Conservation (phyloP, 83 land plant species). For the Picea engelmannii region DNA sequence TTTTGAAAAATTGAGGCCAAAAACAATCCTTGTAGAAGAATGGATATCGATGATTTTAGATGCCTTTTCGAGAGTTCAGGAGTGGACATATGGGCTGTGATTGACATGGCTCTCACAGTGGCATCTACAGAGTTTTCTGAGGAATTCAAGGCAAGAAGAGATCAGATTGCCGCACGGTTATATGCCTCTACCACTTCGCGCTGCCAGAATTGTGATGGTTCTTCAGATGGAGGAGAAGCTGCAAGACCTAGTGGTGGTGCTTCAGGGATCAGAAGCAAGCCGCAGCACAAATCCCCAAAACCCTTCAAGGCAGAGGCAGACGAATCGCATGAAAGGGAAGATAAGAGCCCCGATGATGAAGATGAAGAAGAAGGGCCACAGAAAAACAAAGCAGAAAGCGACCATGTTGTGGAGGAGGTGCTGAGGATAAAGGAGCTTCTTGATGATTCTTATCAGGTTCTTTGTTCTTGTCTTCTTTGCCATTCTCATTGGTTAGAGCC, state of each 20-base stretch:
- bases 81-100: constrained; percentile 51
- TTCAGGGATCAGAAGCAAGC: background rate
- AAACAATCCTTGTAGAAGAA: background rate
- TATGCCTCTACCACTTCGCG: constrained; percentile 20
- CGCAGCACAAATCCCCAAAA: background rate
- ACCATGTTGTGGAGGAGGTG: constrained; percentile 35
- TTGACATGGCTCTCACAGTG: constrained; percentile 48
- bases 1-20: no score
- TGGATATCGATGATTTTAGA: constrained; percentile 35
- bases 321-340: background rate
- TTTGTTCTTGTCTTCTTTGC: background rate
- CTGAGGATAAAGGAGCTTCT: constrained; percentile 46
- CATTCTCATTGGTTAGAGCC: background rate
- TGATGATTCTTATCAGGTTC: constrained; percentile 63
- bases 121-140: constrained; percentile 36
- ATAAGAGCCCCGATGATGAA: background rate
- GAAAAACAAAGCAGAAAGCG: constrained; percentile 18
- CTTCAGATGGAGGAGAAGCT: no score
- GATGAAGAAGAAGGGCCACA: constrained; percentile 22
- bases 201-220: constrained; percentile 31
- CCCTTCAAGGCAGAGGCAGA: background rate
- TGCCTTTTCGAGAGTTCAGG: constrained; percentile 25
- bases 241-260: no score
- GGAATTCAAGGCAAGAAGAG: constrained; percentile 46
- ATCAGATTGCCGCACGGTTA: constrained; percentile 50